Conservation (phyloP, 371 early-diverging fungal genomes). For the Syncephalastrum sp. region DNA sequence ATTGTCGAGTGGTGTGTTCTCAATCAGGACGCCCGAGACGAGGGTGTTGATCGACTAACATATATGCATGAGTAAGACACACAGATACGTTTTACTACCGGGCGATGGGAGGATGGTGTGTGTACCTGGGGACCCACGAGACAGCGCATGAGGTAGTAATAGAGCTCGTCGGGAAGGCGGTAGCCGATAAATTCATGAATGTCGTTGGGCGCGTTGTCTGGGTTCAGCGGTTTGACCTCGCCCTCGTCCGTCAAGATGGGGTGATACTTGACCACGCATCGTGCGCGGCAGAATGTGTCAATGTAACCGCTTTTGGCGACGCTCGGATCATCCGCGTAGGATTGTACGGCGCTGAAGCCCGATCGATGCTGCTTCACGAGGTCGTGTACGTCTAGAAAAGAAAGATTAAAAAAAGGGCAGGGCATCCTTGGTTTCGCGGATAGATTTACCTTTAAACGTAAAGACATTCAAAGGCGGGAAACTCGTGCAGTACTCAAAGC, state of each 20-base stretch:
- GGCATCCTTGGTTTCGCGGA: too few relatives aligned
- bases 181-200: constrained; percentile 84
- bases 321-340: constrained; percentile 58
- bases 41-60: constrained; percentile 60
- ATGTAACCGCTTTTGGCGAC: constrained; percentile 63
- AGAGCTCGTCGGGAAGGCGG: constrained; percentile 73
- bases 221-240: constrained; percentile 67
- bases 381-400: constrained; percentile 52
- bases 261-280: constrained; percentile 75
- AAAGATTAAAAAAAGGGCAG: not conserved
- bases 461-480: constrained; percentile 73
- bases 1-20: constrained; percentile 76
- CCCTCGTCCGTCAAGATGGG: constrained; percentile 71
- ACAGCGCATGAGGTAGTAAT: constrained; percentile 74
- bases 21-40: constrained; percentile 66
- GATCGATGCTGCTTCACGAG: constrained; percentile 67
- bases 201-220: constrained; percentile 70
- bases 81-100: too few relatives aligned
- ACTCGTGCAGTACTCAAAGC: constrained; percentile 73
- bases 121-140: constrained; percentile 63
- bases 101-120: too few relatives aligned
- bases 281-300: constrained; percentile 71
- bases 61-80: not conserved
- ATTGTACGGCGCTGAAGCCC: constrained; percentile 75
- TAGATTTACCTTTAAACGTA: constrained; percentile 55